A percentile compares a stretch with the other conserved stretches of the same genome.
Conservation (phyloP, 768 basidiomycete species). For the Boletus rubropictus region DNA sequence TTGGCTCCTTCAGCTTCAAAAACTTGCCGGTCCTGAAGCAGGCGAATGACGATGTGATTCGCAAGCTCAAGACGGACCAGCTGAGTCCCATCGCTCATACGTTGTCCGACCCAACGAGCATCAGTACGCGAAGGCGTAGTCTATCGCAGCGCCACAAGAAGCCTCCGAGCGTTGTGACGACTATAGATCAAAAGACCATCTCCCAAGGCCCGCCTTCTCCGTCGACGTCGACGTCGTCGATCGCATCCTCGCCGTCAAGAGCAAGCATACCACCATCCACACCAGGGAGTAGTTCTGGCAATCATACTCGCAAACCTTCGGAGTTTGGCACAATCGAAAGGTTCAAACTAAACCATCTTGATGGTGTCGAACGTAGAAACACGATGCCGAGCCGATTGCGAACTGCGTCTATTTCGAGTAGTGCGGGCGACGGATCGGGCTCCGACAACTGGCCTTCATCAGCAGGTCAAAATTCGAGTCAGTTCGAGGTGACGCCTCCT, state of each 20-base stretch:
- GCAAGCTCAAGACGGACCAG: constrained; percentile 90
- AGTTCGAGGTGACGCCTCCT: constrained; percentile 62
- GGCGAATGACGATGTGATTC: constrained; percentile 96
- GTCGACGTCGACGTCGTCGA: constrained; percentile 85
- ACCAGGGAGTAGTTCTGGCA: constrained; percentile 50
- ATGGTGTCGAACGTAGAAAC: constrained; percentile 68
- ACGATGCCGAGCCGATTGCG: constrained; percentile 86
- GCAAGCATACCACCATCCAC: constrained; percentile 67
- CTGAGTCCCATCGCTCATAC: constrained; percentile 72
- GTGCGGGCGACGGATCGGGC: constrained; percentile 70
- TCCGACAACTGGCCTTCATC: constrained; percentile 70
- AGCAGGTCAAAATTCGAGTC: constrained; percentile 45
- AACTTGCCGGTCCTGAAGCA: constrained; percentile 94
- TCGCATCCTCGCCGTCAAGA: constrained; percentile 84
- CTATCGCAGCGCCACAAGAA: constrained; percentile 77
- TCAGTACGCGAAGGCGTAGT: constrained; percentile 68
- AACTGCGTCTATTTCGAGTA: constrained; percentile 82
- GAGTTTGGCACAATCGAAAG: constrained; percentile 85
- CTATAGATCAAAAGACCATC: constrained; percentile 54
- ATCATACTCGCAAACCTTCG: constrained; percentile 78
- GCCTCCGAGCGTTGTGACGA: constrained; percentile 72
- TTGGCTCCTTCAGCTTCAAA: constrained; percentile 98
- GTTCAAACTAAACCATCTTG: constrained; percentile 79
- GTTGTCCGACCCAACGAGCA: constrained; percentile 54
- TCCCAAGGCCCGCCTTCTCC: constrained; percentile 85